These are phyloP conservation scores for Jimgerdemannia flammicorona DNA, from an alignment of 192 early-diverging fungal genomes.

Conservation along the genomic window DNA sequence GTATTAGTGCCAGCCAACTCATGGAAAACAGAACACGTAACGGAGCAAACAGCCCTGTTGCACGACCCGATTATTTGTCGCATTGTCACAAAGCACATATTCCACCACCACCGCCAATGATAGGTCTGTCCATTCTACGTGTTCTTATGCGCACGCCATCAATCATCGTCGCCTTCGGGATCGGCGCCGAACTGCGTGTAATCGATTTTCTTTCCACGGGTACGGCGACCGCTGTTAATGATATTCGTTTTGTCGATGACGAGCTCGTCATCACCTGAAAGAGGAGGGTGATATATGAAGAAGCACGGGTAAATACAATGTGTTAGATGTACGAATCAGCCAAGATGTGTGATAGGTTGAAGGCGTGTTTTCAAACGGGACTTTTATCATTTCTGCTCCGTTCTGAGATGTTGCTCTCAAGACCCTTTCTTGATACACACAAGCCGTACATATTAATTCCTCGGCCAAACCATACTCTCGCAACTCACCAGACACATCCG, in stretches of 20 bases:
- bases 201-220: conserved; percentile 70
- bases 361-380: too few relatives aligned
- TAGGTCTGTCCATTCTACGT: neutral
- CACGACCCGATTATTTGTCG: too few relatives aligned
- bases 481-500: conserved; percentile 38
- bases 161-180: conserved; percentile 39
- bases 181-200: conserved; percentile 67
- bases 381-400: too few relatives aligned
- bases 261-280: conserved; percentile 45
- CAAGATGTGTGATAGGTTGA: too few relatives aligned
- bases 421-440: neutral
- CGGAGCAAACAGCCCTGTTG: too few relatives aligned
- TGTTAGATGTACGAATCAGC: too few relatives aligned
- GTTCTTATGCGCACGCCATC: neutral
- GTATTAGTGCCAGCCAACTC: too few relatives aligned
- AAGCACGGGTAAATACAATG: too few relatives aligned
- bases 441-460: neutral
- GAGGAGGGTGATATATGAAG: conserved; percentile 24
- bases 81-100: too few relatives aligned
- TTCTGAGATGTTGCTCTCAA: too few relatives aligned
- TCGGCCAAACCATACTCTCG: neutral
- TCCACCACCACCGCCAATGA: too few relatives aligned
- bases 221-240: conserved; percentile 60
- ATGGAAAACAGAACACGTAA: too few relatives aligned
- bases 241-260: conserved; percentile 58